Base-by-base conservation (phyloP, 2,329 filamentous ascomycete genomes). In the Boeremia lycopersici region DNA sequence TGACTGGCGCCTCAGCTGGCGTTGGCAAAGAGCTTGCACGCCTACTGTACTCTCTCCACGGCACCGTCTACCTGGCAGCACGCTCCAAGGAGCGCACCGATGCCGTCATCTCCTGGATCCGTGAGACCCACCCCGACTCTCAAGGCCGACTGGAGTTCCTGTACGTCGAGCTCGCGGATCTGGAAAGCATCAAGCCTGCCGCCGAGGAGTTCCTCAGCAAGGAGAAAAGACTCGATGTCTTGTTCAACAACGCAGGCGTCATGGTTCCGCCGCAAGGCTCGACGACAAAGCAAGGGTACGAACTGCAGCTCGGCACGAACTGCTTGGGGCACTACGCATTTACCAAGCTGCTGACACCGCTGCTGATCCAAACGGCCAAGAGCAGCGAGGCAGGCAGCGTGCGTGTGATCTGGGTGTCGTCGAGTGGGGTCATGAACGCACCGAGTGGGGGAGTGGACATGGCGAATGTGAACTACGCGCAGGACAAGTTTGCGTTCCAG, bases 1-100 rank as follows among this genome's bases (percentile, higher is more conserved):
- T 86, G 13, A 86, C 74, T 0, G 81, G 81, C 19, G 78, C 76
- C 23, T 75, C 77, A 47, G 64, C 76, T 0, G 79, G 79, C 31
- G 75, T 85, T 6, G 84, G 84, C 9, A 77, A 79, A 35, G 80
- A 85, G 59, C 74, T 86, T 17, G 74, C 74, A 29, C 77, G 78
- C 34, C 77, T 86, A 3, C 75, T 87, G 10, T 86, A 86, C 68
- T 68, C 72, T 11, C 78, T 76, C 31, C 81, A 84, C 49, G 83
- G 76, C 31, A 83, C 74, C 1, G 79, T 86, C n/a, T 86, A 85
- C 67, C 67, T 84, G 25, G 82, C 82, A 4, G 78, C 78, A 2
- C 81, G 84, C 28, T 78, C 71, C 3, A 63, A 74, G 30, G 55
- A 61, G 13, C 55, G 56, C 15, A 44, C 57, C 9, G 67, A 75